Evolutionary conservation across 148 eudicot species (phyloP), one percentile per base, ranked within the genome.

Genomic region (Chenopodium suecicum): DNA sequence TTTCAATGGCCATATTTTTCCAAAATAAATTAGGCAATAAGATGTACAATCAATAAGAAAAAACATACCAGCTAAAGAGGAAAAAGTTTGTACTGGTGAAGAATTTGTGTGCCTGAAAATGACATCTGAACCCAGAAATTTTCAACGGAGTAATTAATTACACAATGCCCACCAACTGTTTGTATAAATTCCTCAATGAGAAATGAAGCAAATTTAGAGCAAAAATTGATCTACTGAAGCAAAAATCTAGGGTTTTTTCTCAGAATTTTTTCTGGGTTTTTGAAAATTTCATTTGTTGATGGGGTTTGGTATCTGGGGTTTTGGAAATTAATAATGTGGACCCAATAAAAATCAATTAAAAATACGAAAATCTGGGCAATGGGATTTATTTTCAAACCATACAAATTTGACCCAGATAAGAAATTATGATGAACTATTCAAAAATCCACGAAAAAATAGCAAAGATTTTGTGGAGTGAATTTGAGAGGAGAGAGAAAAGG

Each of bases 91-190:
- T 50, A 20, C 64, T 74, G 1, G 12, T 7, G 62, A 19, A 81
- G 52, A 74, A 65, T 63, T 74, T 75, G 34, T 72, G 78, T 81
- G 27, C 73, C 83, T 81, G 83, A 81, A 81, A 81, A 50, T 48
- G 83, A 81, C 67, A 75, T 67, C 31, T 74, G 23, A 20, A 81
- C 66, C 20, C 74, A 75, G 66, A 64, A 65, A 64, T 70, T 46
- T 62, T 50, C 46, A 63, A 74, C 29, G 54, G 31, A 20, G 56
- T 25, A 9, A 8, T 48, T 13, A 23, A 14, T 74, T 41, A 58
- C 20, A 20, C 52, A 65, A 74, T 67, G 50, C 78, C 29, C 74
- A 66, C 78, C 79, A 75, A 75, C 7, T 79, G 75, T 56, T 79
- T 70, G 75, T 32, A 19, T 0, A 20, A 68, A 34, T 52, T 29